Base-by-base conservation (phyloP, 228 moss, liverwort and hornwort species). In the Sphagnum magellanicum region DNA sequence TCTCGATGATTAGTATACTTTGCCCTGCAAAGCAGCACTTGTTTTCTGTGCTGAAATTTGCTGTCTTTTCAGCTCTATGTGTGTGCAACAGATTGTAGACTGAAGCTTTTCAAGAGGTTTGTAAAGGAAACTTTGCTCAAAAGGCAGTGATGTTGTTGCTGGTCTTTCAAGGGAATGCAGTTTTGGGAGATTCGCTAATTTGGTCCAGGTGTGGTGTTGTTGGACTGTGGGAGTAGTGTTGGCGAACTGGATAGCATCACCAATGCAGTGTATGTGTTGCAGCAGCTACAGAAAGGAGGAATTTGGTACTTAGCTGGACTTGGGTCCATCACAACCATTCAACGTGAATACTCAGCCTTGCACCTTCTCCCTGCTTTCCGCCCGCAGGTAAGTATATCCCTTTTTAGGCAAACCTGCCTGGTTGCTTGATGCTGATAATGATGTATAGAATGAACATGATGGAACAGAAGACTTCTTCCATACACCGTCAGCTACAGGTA, bases 281-380 rank as follows among this genome's bases (percentile, higher is more conserved):
- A 89, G 75, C 90, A 94, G 65, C 77, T 98, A 15, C 84, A 82
- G 59, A 73, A 77, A 64, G 92, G 92, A 53, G 73, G 77, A 50
- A 62, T 72, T 32, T 98, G 98, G 98, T 90, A 79, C 71, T 72
- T 98, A 53, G 94, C 98, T 16, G 90, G 90, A 13, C 84, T 98
- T 52, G 98, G 98, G 50, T 85, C 92, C 51, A 87, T 94, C 60
- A 98, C 98, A 8, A 98, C 98, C 16, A 92, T 92, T 72, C 98
- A 98, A 57, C 90, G 98, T 57, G 98, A 98, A 79, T 98, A 98
- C 63, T 81, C 89, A 72, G 93, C 98, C 63, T 79, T 98, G 49
- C 98, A 98, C 67, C 89, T 80, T 75, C 89, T 98, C 65, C 94
- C 87, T 69, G 86, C 90, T 48, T 94, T 98, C 69, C 94, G 94